These are phyloP conservation scores for Quercus phellos DNA, from an alignment of 331 rosid species.

Conservation along the genomic window DNA sequence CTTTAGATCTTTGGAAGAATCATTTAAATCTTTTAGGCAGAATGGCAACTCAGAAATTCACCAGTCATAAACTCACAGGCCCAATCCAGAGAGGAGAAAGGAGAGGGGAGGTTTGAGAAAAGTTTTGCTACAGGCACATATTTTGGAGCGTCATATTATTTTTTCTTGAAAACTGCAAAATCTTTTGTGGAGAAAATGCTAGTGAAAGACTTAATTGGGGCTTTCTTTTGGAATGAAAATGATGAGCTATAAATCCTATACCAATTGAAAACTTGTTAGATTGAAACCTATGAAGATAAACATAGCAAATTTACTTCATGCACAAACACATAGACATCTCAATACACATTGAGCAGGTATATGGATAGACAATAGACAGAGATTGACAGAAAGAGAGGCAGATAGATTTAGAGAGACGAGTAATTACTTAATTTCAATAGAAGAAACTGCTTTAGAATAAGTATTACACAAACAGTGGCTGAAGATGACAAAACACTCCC, in stretches of 20 bases:
- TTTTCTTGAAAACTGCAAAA: no score
- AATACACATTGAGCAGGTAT: no score
- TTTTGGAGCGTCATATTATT: no score
- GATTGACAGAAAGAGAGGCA: background rate
- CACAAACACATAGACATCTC: no score
- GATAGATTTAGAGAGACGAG: background rate
- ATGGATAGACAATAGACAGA: background rate
- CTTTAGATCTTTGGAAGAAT: no score
- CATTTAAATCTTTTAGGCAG: no score
- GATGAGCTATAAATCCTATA: background rate
- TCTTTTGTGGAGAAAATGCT: background rate
- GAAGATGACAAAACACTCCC: conserved; percentile 4
- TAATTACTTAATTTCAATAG: background rate
- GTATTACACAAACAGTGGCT: conserved; percentile 13
- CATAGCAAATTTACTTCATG: background rate
- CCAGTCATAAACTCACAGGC: no score
- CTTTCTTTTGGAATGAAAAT: no score
- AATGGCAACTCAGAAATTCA: no score
- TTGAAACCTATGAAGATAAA: background rate
- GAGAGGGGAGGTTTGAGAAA: no score
- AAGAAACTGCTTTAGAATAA: conserved; percentile 1
- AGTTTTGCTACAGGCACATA: no score
- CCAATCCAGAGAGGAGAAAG: no score
- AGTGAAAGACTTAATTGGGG: background rate
- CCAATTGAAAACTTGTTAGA: background rate